Base-by-base conservation (phyloP, 108 stramenopile genomes). In the Fragilaria crotonensis region DNA sequence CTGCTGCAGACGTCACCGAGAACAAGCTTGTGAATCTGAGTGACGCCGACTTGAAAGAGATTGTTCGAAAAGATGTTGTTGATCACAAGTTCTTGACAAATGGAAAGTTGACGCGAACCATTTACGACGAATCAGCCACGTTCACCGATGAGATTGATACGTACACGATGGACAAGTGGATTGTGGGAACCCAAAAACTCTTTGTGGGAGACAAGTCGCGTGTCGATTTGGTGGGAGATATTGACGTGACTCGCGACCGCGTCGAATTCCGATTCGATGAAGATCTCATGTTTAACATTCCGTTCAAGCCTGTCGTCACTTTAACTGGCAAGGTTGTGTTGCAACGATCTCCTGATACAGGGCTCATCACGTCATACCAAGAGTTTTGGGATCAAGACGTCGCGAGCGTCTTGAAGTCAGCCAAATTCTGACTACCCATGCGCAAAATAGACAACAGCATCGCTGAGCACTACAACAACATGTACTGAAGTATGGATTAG, bases 141-240 rank as follows among this genome's bases (percentile, higher is more conserved):
- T 94, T 94, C 59, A 86, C 81, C 0, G 92, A 94, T 61, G 92
- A 94, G 67, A 94, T 94, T 56, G 92, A 94, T 63, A 83, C 81
- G 0, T 94, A 94, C 65, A 56, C 67, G 27, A 57, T 92, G 70
- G 81, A 88, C 48, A 70, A 88, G 54, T 92, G 90, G 87, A 80
- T 94, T 28, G 70, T 67, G 44, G 92, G 92, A 1, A 94, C 92
- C 1, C 63, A 79, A 59, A 68, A 73, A 47, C 67, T 94, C 5
- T 94, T 94, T 68, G 83, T 88, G 4, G 63, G 67, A 0, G 68
- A 72, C n/a, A 77, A 76, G 25, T 85, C 80, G 0, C 32, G 76
- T 18, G 78, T 91, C 4, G 51, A 58, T 5, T 54, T 91, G 4
- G 80, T 85, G 2, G 80, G 83, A 32, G 78, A 83, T 59, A 63